These are phyloP conservation scores for Fraxinus ornus DNA, from an alignment of 305 asterid genomes.

Conservation along the genomic window DNA sequence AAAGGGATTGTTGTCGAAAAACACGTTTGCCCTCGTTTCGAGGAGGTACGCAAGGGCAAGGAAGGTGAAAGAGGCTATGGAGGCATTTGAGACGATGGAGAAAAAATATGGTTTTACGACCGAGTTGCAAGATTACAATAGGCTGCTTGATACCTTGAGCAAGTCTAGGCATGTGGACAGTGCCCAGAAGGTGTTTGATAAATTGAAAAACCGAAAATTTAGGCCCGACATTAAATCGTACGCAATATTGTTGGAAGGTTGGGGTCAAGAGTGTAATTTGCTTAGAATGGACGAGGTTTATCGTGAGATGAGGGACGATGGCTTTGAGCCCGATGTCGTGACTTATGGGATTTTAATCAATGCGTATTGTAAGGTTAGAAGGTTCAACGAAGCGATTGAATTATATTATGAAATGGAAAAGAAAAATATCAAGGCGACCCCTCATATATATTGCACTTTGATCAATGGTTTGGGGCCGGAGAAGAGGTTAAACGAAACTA, in stretches of 20 bases:
- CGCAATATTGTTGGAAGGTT: conserved; percentile 73
- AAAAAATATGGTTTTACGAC: conserved; percentile 58
- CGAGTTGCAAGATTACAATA: conserved; percentile 64
- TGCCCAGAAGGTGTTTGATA: conserved; percentile 77
- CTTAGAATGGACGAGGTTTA: conserved; percentile 60
- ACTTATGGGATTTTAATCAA: conserved; percentile 67
- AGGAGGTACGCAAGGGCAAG: conserved; percentile 74
- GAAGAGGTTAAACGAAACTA: conserved; percentile 56
- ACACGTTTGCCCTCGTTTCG: conserved; percentile 64
- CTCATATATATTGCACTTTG: conserved; percentile 81
- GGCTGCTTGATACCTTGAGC: conserved; percentile 65
- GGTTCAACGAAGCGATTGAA: conserved; percentile 45
- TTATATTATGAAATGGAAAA: conserved; percentile 55
- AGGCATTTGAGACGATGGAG: conserved; percentile 77
- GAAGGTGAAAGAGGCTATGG: conserved; percentile 65
- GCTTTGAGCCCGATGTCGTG: conserved; percentile 71
- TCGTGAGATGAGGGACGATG: conserved; percentile 65
- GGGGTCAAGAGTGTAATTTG: conserved; percentile 66
- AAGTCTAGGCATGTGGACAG: conserved; percentile 59
- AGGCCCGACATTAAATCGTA: conserved; percentile 63
- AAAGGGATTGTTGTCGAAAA: conserved; percentile 45
- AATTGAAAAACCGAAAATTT: conserved; percentile 53
- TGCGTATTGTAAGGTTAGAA: conserved; percentile 61
- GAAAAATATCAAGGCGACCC: conserved; percentile 54
- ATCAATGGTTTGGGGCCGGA: conserved; percentile 77